Evolutionary conservation across 2,329 filamentous ascomycete genomes (phyloP).

Genomic region (Clarireedia monteithiana): DNA sequence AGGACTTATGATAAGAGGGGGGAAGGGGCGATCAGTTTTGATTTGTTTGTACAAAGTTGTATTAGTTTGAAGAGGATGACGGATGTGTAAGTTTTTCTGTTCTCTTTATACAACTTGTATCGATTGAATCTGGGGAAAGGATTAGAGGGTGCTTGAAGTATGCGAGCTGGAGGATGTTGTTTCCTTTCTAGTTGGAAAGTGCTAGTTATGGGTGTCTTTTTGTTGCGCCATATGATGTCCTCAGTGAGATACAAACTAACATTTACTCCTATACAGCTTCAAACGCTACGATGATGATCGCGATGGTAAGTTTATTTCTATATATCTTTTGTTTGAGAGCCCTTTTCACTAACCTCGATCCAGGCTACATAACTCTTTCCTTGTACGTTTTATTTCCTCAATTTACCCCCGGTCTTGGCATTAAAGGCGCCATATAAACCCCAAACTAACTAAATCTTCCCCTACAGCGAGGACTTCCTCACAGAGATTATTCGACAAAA

Average conservation of each 20-base stretch:
- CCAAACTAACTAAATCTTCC: not conserved
- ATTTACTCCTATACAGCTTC: constrained; percentile 40
- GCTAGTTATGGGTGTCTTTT: not conserved
- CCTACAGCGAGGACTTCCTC: constrained; percentile 27
- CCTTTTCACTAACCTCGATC: not conserved
- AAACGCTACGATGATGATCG: constrained; percentile 98
- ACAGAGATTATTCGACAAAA: constrained; percentile 27
- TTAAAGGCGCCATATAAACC: not conserved
- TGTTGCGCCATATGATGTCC: not conserved
- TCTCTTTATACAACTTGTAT: not conserved
- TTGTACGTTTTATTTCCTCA: constrained; percentile 37
- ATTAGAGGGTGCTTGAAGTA: not conserved
- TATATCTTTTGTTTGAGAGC: not conserved
- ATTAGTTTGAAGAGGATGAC: constrained; percentile 98
- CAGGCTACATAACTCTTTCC: constrained; percentile 65
- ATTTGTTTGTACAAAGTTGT: constrained; percentile 95
- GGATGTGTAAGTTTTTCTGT: constrained; percentile 51
- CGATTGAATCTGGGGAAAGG: not conserved
- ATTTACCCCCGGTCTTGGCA: not conserved
- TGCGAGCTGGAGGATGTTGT: too few species aligned
- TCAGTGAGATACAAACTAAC: not conserved
- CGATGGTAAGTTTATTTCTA: constrained; percentile 48
- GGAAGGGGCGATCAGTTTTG: constrained; percentile 74
- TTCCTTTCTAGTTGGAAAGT: too few species aligned
- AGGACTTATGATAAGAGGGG: constrained; percentile 75